Evolutionary conservation across 148 eudicot species (phyloP), one percentile per base, ranked within the genome.

Genomic region (Persicaria maculosa): DNA sequence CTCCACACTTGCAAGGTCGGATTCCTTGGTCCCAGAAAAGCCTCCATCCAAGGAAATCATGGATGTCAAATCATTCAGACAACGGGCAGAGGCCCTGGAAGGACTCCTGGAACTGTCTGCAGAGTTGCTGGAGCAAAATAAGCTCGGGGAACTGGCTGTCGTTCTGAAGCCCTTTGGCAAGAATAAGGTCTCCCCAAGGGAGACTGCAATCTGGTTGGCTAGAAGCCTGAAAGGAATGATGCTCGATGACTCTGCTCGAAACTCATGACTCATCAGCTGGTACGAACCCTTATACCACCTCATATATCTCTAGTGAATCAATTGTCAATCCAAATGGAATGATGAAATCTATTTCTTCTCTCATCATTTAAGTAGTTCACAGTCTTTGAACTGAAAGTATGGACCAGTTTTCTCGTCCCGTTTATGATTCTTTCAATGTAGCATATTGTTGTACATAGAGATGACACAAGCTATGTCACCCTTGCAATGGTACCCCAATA

Each of bases 81-180:
- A 96, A 83, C 83, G 99, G 67, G 97, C 99, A 55, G 99, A 92
- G 74, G 99, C 99, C 50, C 88, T 96, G 11, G 99, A 96, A 81
- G 99, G 93, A 52, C 82, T 96, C 40, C 79, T 96, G 46, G 99
- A 96, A 83, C 75, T 96, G 75, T 92, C 97, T 1, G 99, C 99
- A 9, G 97, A 92, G 47, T 83, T 96, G 86, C 88, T 96, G 77
- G 90, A 96, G 86, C 93, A 88, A 48, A 85, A 90, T 54, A 82
- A 97, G 79, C 67, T 96, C 64, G 97, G 90, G 70, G 99, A 96
- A 81, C 89, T 96, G 20, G 80, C 94, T 0, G 93, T 96, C 74
- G 94, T 96, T 47, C 78, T 96, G 53, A 92, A 84, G 77, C 99
- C 99, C 55, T 96, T 96, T 68, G 99, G 99, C 12, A 92, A 84